These are phyloP conservation scores for Candida freyschussii DNA, from an alignment of 1,139 yeast genomes.

Conservation along the genomic window DNA sequence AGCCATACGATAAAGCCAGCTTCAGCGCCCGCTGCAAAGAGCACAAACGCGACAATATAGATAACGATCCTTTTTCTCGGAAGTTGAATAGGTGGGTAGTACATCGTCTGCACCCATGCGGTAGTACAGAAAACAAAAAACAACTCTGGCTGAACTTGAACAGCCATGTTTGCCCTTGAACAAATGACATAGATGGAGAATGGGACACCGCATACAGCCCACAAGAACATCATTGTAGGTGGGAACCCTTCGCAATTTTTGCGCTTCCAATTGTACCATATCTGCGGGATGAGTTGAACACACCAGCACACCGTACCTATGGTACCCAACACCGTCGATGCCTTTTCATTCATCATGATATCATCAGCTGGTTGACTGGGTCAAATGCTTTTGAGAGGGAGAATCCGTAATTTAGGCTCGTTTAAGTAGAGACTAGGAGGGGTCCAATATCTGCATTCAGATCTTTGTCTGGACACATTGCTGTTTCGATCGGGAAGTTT, in stretches of 20 bases:
- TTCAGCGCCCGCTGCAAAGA: conserved; percentile 55
- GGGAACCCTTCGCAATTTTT: conserved; percentile 86
- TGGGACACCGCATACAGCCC: conserved; percentile 83
- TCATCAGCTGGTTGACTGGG: no score
- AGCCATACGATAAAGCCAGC: conserved; percentile 70
- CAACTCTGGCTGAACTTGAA: conserved; percentile 81
- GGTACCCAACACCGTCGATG: conserved; percentile 80
- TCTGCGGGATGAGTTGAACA: conserved; percentile 82
- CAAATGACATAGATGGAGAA: conserved; percentile 77
- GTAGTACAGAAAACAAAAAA: conserved; percentile 69
- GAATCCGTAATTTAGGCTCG: no score
- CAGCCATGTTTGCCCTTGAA: conserved; percentile 66
- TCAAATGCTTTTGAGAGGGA: no score
- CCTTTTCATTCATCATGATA: conserved; percentile 32
- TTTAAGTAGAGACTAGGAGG: no score
- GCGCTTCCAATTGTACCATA: conserved; percentile 61
- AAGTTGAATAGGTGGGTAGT: conserved; percentile 68
- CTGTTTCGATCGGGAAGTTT: no score
- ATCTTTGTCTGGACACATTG: no score
- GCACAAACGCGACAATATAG: conserved; percentile 35
- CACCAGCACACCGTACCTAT: conserved; percentile 91
- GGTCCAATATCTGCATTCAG: no score
- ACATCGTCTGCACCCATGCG: conserved; percentile 68
- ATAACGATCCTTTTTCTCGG: conserved; percentile 35
- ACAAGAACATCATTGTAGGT: conserved; percentile 74